Conservation (phyloP, 192 early-diverging fungal genomes). For the Endogone sp. region DNA sequence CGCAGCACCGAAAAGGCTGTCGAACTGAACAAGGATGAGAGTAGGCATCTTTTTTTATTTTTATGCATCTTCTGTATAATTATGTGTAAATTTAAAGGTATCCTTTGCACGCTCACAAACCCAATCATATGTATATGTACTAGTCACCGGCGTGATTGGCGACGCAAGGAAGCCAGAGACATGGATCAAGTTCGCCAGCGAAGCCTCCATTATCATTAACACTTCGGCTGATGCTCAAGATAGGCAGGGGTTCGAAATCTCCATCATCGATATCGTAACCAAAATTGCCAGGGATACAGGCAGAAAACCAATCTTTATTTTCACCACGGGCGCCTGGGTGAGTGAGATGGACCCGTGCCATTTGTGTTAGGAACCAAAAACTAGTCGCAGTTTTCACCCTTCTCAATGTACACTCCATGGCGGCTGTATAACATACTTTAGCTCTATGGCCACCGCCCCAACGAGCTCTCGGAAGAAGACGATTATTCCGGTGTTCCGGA, state of each 20-base stretch:
- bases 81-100: too few relatives aligned
- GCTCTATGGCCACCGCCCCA: constrained; percentile 5
- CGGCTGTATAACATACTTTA: too few relatives aligned
- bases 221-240: constrained; percentile 11
- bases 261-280: constrained; percentile 16
- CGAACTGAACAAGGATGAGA: constrained; percentile 22
- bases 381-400: not conserved
- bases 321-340: constrained; percentile 12
- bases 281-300: constrained; percentile 14
- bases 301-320: constrained; percentile 16
- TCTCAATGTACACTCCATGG: not conserved
- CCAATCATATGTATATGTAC: not conserved
- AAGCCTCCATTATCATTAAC: constrained; percentile 21
- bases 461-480: constrained; percentile 1
- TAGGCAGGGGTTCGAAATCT: not conserved
- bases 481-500: not conserved
- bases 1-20: constrained; percentile 16
- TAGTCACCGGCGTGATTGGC: constrained; percentile 16
- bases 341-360: not conserved
- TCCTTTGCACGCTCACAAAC: too few relatives aligned
- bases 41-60: constrained; percentile 4
- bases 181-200: constrained; percentile 6
- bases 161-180: constrained; percentile 8
- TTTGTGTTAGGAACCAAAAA: not conserved
- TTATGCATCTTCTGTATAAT: not conserved